These are phyloP conservation scores for Alternaria tenuissima DNA, from an alignment of 2,329 filamentous ascomycete genomes.

Conservation along the genomic window DNA sequence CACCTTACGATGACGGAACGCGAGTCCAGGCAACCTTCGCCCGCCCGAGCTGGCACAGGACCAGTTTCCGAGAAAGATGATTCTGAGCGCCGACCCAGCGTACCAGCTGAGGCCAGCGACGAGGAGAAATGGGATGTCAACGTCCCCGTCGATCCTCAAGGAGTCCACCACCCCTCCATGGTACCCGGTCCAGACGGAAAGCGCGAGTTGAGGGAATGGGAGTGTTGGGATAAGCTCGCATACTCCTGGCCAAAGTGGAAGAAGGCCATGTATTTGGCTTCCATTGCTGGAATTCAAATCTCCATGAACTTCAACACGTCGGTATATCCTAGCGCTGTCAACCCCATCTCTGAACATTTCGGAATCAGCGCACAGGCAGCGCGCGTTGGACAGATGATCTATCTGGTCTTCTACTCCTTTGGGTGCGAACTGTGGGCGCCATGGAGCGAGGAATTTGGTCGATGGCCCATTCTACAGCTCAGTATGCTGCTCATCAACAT, in stretches of 20 bases:
- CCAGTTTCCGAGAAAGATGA: conserved; percentile 11
- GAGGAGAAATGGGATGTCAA: conserved; percentile 20
- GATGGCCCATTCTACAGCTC: conserved; percentile 63
- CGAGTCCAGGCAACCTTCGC: conserved; percentile 19
- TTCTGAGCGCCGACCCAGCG: conserved; percentile 7
- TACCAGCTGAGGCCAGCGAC: conserved; percentile 16
- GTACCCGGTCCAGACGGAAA: conserved; percentile 23
- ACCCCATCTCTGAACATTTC: conserved; percentile 67
- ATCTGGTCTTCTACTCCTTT: conserved; percentile 80
- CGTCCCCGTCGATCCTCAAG: conserved; percentile 15
- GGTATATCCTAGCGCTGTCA: conserved; percentile 62
- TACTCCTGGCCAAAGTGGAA: conserved; percentile 57
- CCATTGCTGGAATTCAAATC: conserved; percentile 63
- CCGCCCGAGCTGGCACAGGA: conserved; percentile 8
- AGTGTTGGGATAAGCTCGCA: conserved; percentile 58
- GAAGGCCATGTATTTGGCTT: conserved; percentile 61
- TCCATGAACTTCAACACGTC: conserved; percentile 66
- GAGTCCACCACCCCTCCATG: conserved; percentile 19
- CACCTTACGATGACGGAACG: conserved; percentile 10
- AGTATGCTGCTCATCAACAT: conserved; percentile 67
- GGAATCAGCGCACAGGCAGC: conserved; percentile 42
- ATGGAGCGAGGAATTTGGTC: conserved; percentile 79
- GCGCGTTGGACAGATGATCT: conserved; percentile 52
- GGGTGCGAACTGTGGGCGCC: conserved; percentile 86
- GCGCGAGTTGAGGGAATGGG: conserved; percentile 48